Evolutionary conservation across 345 rosid genomes (phyloP), one percentile per base, ranked within the genome.

Genomic region (Reutealis trisperma): DNA sequence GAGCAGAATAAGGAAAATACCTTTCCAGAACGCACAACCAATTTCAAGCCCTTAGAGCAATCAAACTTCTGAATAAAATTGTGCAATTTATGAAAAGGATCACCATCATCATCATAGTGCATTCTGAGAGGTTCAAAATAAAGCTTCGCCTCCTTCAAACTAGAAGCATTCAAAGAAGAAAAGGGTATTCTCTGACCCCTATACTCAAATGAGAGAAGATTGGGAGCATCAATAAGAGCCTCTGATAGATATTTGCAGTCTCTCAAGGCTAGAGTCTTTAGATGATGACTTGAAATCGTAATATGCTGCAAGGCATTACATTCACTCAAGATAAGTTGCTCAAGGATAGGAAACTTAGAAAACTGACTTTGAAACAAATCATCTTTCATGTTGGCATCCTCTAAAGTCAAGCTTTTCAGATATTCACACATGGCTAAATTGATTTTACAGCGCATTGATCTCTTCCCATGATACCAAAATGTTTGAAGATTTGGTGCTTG

Each of bases 191-290:
- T 42, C 47, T 73, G 63, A 58, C 85, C 87, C 74, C 64, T 83
- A 54, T 77, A 86, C 74, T 84, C 84, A 4, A 86, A 82, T 3
- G 80, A 80, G 18, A 69, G 60, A 62, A 86, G 89, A 78, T 82
- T 86, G 6, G 75, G 86, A 51, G 81, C 25, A 67, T 78, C 74
- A 30, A 82, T 77, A 44, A 78, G 76, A 57, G 81, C 83, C 49
- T 73, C 83, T 25, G 7, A 7, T 25, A 86, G 67, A 25, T 16
- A 21, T 59, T 45, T 72, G 62, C 83, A 84, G 21, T 68, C 81
- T 71, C 84, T 80, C 59, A 86, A 55, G 34, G 54, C 51, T 51
- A 86, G 67, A 25, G 37, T 67, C 71, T 74, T 80, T 2, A 82
- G 83, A 51, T 62, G 65, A 58, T 22, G 44, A 60, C 76, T 78